A percentile compares a stretch with the other conserved stretches of the same genome.
Conservation (phyloP, 345 rosid genomes). For the Anacardium occidentale region DNA sequence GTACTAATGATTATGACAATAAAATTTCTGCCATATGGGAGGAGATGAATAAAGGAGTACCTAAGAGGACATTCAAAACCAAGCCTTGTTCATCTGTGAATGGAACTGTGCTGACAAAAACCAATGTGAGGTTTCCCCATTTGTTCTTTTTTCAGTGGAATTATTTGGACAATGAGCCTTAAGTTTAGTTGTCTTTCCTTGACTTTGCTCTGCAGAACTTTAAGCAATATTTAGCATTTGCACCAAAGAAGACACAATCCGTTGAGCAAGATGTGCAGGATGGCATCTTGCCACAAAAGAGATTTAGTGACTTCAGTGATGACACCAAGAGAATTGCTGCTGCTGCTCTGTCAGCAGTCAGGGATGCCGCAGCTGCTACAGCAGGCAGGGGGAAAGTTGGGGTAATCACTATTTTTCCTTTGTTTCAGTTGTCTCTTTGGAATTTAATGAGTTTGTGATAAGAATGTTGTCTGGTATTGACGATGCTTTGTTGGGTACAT, state of each 20-base stretch:
- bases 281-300: constrained; percentile 26
- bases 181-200: background rate
- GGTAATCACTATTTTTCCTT: constrained; percentile 38
- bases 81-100: constrained; percentile 29
- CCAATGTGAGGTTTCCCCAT: constrained; percentile 42
- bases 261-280: constrained; percentile 26
- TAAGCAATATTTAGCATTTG: constrained; percentile 36
- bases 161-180: background rate
- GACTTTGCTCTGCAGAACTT: constrained; percentile 33
- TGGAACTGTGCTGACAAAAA: constrained; percentile 27
- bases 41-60: constrained; percentile 58
- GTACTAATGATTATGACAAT: background rate
- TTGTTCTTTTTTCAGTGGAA: background rate
- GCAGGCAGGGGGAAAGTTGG: constrained; percentile 68
- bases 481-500: constrained; percentile 1
- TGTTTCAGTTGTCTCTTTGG: background rate
- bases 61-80: constrained; percentile 30
- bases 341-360: constrained; percentile 88
- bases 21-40: constrained; percentile 43
- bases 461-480: background rate
- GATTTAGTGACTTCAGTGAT: constrained; percentile 35
- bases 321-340: constrained; percentile 73
- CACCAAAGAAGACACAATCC: constrained; percentile 12
- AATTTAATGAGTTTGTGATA: background rate
- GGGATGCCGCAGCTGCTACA: constrained; percentile 67